Evolutionary conservation across 768 basidiomycete genomes (phyloP), one percentile per base, ranked within the genome.

Genomic region (Kwoniella heveanensis): DNA sequence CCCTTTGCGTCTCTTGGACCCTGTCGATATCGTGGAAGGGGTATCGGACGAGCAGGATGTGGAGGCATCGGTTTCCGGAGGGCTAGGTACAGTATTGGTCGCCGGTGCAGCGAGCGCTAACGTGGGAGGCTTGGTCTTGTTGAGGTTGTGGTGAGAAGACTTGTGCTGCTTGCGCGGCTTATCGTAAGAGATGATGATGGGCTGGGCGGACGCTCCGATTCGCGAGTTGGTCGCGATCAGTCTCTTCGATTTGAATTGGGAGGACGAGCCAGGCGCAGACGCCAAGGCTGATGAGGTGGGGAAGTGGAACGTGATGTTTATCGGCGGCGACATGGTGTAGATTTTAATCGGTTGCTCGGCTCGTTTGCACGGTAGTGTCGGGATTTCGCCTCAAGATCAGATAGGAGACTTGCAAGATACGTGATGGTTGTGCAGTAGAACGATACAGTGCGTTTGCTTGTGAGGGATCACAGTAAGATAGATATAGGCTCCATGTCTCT

Each of bases 1-100:
- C 48, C 62, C 62, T 60, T 68, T 68, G 26, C 62, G 51, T 56
- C 62, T 52, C 39, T 55, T 64, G 19, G 66, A 64, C 25, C 32
- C 47, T 25, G 57, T 60, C 10, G 56, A 25, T 7, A 26, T 47
- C 32, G 52, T n/a, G n/a, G 37, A 21, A 22, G 56, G 48, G 1
- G 53, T 25, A 4, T 22, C 30, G 15, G 53, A 32, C 15, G 46
- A 36, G 10, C 54, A 56, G 5, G 61, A 29, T 4, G 57, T 60
- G 10, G 65, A 37, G 52, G 54, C 36, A 21, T 52, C 52, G 53
- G 37, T 53, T 10, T 36, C 24, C 10, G 54, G 54, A 6, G 39
- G 54, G 36, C 36, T 56, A n/a, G 36, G 36, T 22, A 24, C 36
- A 17, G 39, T 57, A n/a, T n/a, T n/a, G n/a, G n/a, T n/a, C n/a